Evolutionary conservation across 2,329 filamentous ascomycete species (phyloP), one percentile per base, ranked within the genome.

Genomic region (Coleophoma crateriformis): DNA sequence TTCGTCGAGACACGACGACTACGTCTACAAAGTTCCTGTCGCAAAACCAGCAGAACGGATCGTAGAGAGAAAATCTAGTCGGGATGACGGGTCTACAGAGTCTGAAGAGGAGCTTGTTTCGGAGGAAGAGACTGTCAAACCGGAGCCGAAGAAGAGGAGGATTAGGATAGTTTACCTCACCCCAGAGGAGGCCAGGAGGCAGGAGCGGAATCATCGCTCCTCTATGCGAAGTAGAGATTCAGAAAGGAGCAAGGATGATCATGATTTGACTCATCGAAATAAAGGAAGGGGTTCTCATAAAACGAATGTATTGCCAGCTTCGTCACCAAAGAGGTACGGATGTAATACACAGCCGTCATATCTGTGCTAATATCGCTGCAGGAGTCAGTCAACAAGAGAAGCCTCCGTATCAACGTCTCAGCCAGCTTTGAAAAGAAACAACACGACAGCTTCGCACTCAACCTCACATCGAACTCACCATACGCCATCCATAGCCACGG

Each of bases 311-410:
- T 27, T 15, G 17, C 48, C 52, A 41, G 32, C 51, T 7, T 54
- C 60, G 46, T 54, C 56, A 46, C 53, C 56, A 19, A 58, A 52
- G 48, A 61, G 61, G 60, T 61, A 54, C 50, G 49, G 15, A 14
- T 32, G 11, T 17, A 39, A 20, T 19, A 17, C 4, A 15, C 27
- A 39, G 33, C 38, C 20, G 19, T 32, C 13, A 3, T 19, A n/a
- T 6, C 19, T 32, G 8, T 40, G 44, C 46, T 46, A 34, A 50
- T 39, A 37, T 49, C 15, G 19, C n/a, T 41, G 11, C n/a, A 61
- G 58, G 45, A 53, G 52, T 41, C 41, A 49, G n/a, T 49, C 52
- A 22, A 54, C 41, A 14, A 50, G 51, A 51, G 51, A 55, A 2
- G 17, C 37, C 43, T 20, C 46, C 54, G 19, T 27, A 10, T 47